Base-by-base conservation (phyloP, 176 grass and related monocot genomes). In the Elaeis guineensis region DNA sequence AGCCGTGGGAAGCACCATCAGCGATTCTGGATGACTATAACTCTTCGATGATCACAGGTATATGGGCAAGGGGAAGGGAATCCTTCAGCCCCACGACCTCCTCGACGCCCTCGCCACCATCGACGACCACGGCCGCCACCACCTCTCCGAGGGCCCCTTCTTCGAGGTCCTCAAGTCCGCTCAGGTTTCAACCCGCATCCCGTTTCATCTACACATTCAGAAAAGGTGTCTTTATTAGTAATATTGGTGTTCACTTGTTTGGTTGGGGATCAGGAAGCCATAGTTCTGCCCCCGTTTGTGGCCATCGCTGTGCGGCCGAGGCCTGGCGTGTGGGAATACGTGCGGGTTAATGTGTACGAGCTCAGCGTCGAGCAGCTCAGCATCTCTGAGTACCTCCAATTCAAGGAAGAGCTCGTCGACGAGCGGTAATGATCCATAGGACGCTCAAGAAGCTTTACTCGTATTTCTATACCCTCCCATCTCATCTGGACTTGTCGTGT, bases 81-180 rank as follows among this genome's bases (percentile, higher is more conserved):
- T 97, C 77, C 84, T 97, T 56, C 93, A 97, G 73, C 93, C 83
- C 51, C 93, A 91, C 76, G 87, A 90, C 77, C 86, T 97, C 76
- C 61, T 91, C 61, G 84, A 89, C 26, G 85, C 78, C 16, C 80
- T 97, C 63, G 93, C 83, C 49, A 75, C 82, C 66, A 77, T 91
- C 49, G 87, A 82, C 55, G 32, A 64, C 66, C 66, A 82, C 28
- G 79, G 69, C 12, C 78, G 59, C 62, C 14, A 57, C 32, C 70
- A 77, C 25, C 72, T 97, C 62, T 75, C 75, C 65, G 87, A 97
- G 71, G 92, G 93, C 14, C 75, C 75, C 70, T 97, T 97, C 78
- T 69, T 90, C 44, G 93, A 97, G 73, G 79, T 91, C 81, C 81
- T 97, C 61, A 80, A 71, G 63, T 82, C 87, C 21, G 70, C 92